These are phyloP conservation scores for Talaromyces thailandensis DNA, from an alignment of 495 filamentous ascomycete species.

Conservation along the genomic window DNA sequence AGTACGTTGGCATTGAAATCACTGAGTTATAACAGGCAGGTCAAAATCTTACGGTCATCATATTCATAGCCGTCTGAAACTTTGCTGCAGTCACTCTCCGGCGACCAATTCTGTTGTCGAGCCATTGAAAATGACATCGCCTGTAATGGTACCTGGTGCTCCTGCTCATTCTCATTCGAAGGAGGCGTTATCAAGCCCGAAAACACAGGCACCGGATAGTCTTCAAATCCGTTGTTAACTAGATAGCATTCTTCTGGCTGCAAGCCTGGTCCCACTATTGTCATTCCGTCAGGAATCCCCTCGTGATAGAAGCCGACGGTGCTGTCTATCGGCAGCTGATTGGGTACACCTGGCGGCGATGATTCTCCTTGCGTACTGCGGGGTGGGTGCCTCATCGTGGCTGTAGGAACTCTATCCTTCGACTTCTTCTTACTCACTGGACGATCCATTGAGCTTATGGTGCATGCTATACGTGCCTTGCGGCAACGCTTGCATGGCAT, in stretches of 20 bases:
- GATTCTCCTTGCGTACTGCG: not conserved
- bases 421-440: not conserved
- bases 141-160: not conserved
- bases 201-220: not conserved
- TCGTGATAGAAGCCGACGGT: not conserved
- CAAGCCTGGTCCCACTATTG: not conserved
- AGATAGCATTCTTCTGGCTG: not conserved
- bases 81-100: not conserved
- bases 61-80: not conserved
- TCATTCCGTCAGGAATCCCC: not conserved
- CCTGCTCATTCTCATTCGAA: not conserved
- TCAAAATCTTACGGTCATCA: not conserved
- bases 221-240: not conserved
- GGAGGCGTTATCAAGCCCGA: slow-evolving; percentile 3
- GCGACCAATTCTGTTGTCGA: not conserved
- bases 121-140: not conserved
- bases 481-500: slow-evolving; percentile 10
- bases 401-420: not conserved
- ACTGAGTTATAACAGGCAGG: not conserved
- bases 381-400: not conserved
- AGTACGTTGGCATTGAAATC: not conserved
- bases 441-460: slow-evolving; percentile 8
- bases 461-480: slow-evolving; percentile 5
- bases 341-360: not conserved
- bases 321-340: not conserved